Conservation (phyloP, 306 rosid genomes). For the Quercus agrifolia region DNA sequence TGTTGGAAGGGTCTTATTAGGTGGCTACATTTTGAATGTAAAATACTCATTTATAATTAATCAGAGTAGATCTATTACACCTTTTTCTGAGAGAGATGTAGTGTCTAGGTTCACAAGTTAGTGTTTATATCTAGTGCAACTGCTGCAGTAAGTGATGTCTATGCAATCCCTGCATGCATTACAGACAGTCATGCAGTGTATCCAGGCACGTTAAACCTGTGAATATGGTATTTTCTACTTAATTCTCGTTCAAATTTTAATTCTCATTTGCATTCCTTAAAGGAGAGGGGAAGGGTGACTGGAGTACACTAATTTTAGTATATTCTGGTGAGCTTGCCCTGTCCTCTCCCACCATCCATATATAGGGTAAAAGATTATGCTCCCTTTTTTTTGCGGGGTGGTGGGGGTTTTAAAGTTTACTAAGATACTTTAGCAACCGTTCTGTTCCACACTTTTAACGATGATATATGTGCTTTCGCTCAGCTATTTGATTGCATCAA, state of each 20-base stretch:
- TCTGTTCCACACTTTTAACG: not conserved
- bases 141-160: not conserved
- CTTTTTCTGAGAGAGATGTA: not conserved
- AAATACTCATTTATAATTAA: not conserved
- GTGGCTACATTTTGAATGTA: not conserved
- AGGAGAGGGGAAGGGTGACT: no score
- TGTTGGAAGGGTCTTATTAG: not conserved
- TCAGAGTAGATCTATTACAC: not conserved
- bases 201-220: not conserved
- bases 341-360: no score
- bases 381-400: not conserved
- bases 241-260: not conserved
- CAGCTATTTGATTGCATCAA: constrained; percentile 96
- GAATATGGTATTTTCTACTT: not conserved
- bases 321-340: no score
- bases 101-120: not conserved
- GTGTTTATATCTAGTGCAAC: not conserved
- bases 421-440: not conserved
- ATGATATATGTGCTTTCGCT: constrained; percentile 15
- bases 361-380: not conserved
- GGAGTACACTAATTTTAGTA: no score
- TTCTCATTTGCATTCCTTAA: not conserved
- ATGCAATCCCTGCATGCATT: not conserved
- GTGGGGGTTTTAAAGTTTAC: not conserved
- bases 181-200: no score